Percentiles rank a stretch among this genome's conserved stretches.
Conservation (phyloP, 441 rosid species). For the Populus trichocarpa region DNA sequence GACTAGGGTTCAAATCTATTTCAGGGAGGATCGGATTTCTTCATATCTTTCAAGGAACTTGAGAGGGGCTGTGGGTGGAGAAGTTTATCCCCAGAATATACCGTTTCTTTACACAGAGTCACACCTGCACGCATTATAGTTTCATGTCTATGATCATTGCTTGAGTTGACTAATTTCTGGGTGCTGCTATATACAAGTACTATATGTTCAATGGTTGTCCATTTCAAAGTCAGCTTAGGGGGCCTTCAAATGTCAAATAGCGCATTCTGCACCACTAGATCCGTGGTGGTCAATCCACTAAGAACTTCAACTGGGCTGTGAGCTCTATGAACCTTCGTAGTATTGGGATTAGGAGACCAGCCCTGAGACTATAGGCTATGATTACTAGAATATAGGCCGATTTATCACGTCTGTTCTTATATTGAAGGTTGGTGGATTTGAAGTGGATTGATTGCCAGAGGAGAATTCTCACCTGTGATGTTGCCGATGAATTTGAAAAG, state of each 20-base stretch:
- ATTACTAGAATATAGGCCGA: background rate
- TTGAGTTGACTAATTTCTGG: background rate
- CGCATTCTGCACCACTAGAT: no score
- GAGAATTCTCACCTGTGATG: background rate
- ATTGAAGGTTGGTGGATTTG: background rate
- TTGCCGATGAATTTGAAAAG: background rate
- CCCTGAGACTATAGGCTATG: background rate
- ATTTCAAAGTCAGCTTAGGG: constrained; percentile 17
- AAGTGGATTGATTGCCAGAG: no score
- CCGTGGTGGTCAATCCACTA: constrained; percentile 14
- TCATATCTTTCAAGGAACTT: background rate
- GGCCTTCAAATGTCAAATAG: background rate
- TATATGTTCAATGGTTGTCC: background rate
- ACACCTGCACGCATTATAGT: background rate
- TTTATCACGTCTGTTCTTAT: background rate
- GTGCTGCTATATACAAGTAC: background rate
- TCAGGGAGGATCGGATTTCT: background rate
- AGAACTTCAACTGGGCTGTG: background rate
- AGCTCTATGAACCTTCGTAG: background rate
- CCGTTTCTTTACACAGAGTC: constrained; percentile 3
- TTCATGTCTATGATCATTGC: constrained; percentile 5
- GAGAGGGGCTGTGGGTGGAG: constrained; percentile 17
- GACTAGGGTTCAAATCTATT: no score
- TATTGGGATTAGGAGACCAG: background rate
- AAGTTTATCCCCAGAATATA: constrained; percentile 30